Base-by-base conservation (phyloP, 2,329 filamentous ascomycete genomes). In the Cadophora sp. region DNA sequence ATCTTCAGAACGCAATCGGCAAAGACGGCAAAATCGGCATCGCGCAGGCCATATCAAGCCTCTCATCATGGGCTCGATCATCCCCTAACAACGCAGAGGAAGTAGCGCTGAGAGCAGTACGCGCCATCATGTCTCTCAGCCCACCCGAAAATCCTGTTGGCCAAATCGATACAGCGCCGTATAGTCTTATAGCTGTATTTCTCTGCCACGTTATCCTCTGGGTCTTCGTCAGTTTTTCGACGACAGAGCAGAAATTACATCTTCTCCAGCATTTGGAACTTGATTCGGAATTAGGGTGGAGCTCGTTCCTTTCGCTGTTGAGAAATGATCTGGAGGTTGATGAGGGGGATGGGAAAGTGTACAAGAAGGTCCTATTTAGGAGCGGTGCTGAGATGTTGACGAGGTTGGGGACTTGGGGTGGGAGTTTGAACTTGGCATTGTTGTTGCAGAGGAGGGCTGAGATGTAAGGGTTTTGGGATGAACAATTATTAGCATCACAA, bases 371-470 rank as follows among this genome's bases (percentile, higher is more conserved):
- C 0, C 30, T 74, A 41, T 71, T 74, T 20, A 70, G 68, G 43
- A 72, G 63, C 68, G 72, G 69, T 3, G 70, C 73, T 14, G 72
- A 74, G 62, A 71, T 71, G 51, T 39, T 74, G 43, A 73, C 65
- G 24, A 55, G 62, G 9, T 48, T 71, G 39, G 71, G 70, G 1
- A 75, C 72, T 59, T 75, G 71, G 72, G 71, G 69, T 41, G 68
- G 66, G 2, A 63, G 68, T 36, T 53, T 73, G 43, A 72, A 72
- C 64, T 45, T 74, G 64, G 72, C 72, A 11, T 43, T 72, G 41
- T 48, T 72, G 41, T 43, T 74, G 55, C 68, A 71, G 56, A 62
- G 66, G 36, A 64, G 69, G 33, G 67, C 70, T 20, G 70, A 74
- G 58, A 65, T 70, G 50, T 68, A 48, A 65, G 16, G 27, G 27